Conservation (phyloP, 2,329 filamentous ascomycete species). For the Penicillium expansum region DNA sequence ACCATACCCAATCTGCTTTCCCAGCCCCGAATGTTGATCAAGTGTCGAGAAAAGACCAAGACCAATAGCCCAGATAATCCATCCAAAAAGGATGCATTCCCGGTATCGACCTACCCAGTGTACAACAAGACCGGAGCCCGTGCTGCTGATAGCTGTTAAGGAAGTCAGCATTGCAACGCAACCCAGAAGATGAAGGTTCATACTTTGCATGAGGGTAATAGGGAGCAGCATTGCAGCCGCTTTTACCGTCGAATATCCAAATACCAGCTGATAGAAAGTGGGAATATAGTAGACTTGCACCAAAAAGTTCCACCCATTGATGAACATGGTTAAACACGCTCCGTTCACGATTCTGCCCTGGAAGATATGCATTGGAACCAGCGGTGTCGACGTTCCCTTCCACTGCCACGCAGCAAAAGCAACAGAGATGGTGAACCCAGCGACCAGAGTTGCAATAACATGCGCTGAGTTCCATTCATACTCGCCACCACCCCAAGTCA, state of each 20-base stretch:
- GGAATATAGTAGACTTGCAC: constrained; percentile 63
- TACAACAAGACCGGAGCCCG: constrained; percentile 53
- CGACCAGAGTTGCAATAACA: constrained; percentile 54
- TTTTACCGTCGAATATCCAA: constrained; percentile 42
- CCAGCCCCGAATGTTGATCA: constrained; percentile 48
- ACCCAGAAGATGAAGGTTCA: neutral
- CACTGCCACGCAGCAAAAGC: constrained; percentile 36
- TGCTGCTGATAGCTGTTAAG: constrained; percentile 49
- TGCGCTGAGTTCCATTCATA: constrained; percentile 57
- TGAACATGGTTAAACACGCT: constrained; percentile 56
- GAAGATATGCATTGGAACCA: constrained; percentile 52
- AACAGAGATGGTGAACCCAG: constrained; percentile 43
- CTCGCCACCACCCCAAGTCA: constrained; percentile 61
- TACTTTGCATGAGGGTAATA: constrained; percentile 49
- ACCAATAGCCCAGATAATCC: constrained; percentile 52
- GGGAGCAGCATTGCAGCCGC: constrained; percentile 54
- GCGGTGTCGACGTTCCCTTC: constrained; percentile 30
- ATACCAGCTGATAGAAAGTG: constrained; percentile 59
- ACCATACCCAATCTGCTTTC: constrained; percentile 56
- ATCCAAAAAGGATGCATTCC: constrained; percentile 55
- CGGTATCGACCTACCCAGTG: constrained; percentile 54
- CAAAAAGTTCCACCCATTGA: constrained; percentile 60
- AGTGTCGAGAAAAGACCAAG: constrained; percentile 55
- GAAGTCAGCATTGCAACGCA: constrained; percentile 34
- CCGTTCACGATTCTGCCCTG: constrained; percentile 54